Evolutionary conservation across 495 filamentous ascomycete species (phyloP), one percentile per base, ranked within the genome.

Genomic region (Tuber brumale): DNA sequence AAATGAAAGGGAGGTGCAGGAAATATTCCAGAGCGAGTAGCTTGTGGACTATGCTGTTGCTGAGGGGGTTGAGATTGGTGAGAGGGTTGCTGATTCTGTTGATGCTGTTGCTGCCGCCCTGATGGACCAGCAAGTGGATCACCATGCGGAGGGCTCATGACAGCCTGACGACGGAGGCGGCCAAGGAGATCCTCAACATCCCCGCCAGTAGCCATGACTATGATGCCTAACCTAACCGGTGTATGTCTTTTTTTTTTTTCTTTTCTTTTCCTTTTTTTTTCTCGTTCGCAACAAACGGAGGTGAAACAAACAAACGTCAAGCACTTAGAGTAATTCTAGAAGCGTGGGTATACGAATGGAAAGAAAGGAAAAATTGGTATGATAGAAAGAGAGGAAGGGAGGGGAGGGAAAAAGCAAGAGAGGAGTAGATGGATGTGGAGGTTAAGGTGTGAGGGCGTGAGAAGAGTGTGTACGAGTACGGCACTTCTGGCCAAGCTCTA

Each of bases 291-390:
- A 66, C 27, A 66, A 66, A 35, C 14, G 14, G 31, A 66, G 27
- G 19, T 14, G 27, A 66, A 35, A 35, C 57, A 66, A 35, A 35
- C 31, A 66, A 66, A 66, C 14, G 14, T 66, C 57, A 66, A 19
- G 57, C 27, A 3, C 27, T 35, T 16, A 66, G 27, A 35, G 31
- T 66, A 18, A 14, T 31, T 66, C 57, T 66, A 79, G 85, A 84
- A 75, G 81, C 79, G 79, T 81, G 83, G 75, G 75, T 74, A 79
- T 72, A 80, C 70, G 76, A 78, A 82, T 77, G 80, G 71, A 82
- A 79, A 73, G 76, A 75, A 74, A 46, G 73, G 57, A 66, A 35
- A 35, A 6, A 12, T 57, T 12, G 23, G 23, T 9, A 5, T 3
- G 12, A 45, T 3, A 5, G 44, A 46, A 44, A 61, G 57, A 35